Evolutionary conservation across 345 rosid genomes (phyloP).

Genomic region (Passiflora organensis): DNA sequence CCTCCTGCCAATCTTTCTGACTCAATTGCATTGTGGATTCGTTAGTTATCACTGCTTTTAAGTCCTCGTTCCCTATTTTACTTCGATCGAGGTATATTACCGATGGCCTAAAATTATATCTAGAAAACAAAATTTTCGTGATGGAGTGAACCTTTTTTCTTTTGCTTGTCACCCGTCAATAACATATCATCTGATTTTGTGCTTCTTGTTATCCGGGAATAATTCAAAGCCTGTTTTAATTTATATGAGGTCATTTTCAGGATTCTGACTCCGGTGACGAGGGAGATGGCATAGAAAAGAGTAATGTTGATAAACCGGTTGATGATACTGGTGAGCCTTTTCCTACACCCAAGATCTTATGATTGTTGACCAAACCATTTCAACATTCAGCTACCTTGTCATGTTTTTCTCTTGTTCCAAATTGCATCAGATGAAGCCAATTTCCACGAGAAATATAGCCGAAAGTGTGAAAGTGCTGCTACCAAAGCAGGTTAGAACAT

Average conservation of each 20-base stretch:
- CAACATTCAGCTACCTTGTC: background rate
- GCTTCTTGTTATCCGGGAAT: too few species aligned
- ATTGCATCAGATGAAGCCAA: constrained; percentile 19
- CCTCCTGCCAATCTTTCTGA: background rate
- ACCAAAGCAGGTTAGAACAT: constrained; percentile 13
- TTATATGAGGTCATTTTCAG: constrained; percentile 19
- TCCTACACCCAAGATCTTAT: constrained; percentile 3
- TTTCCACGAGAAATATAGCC: constrained; percentile 7
- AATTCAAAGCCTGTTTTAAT: background rate
- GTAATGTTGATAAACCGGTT: constrained; percentile 13
- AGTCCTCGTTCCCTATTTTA: background rate
- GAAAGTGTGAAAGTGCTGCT: constrained; percentile 14
- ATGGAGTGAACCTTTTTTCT: too few species aligned
- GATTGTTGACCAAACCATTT: background rate
- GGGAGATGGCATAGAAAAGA: constrained; percentile 16
- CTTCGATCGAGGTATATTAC: too few species aligned
- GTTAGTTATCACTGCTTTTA: too few species aligned
- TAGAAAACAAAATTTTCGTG: too few species aligned
- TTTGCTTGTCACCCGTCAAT: too few species aligned
- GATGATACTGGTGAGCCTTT: constrained; percentile 26
- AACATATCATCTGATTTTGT: too few species aligned
- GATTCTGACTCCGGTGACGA: constrained; percentile 9
- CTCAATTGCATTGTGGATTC: background rate
- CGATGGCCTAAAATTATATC: too few species aligned
- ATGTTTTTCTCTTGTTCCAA: constrained; percentile 3